Percentiles rank a stretch among this genome's conserved stretches.
Conservation (phyloP, 1,284 basidiomycete genomes). For the Austroboletus olivaceoglutinosus region DNA sequence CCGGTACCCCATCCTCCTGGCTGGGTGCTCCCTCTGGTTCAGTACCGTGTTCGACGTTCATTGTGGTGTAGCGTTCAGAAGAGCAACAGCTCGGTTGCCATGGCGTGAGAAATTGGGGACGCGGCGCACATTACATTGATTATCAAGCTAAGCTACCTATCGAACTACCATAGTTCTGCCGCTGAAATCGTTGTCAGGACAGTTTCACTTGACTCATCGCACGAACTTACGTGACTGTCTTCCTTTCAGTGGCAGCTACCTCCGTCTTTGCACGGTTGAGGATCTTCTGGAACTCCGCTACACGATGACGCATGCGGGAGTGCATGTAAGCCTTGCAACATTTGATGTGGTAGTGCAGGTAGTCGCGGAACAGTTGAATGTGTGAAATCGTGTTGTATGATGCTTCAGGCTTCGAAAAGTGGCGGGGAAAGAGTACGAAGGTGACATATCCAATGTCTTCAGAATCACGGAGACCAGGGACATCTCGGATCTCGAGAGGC, state of each 20-base stretch:
- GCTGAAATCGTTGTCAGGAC: slow-evolving; percentile 31
- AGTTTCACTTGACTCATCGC: slow-evolving; percentile 1
- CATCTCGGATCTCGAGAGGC: slow-evolving; percentile 90
- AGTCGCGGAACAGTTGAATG: slow-evolving; percentile 97
- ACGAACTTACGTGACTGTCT: slow-evolving; percentile 80
- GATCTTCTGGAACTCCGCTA: slow-evolving; percentile 96
- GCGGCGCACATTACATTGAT: not conserved
- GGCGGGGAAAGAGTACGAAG: slow-evolving; percentile 96
- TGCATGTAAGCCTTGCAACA: slow-evolving; percentile 99
- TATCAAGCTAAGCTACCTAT: slow-evolving; percentile 26
- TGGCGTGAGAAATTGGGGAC: slow-evolving; percentile 22
- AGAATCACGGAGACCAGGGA: slow-evolving; percentile 76
- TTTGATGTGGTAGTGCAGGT: slow-evolving; percentile 99
- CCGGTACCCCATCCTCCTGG: slow-evolving; percentile 2
- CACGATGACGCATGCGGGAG: slow-evolving; percentile 93
- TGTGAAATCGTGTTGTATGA: slow-evolving; percentile 89
- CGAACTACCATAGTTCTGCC: slow-evolving; percentile 55
- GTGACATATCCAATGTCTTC: slow-evolving; percentile 98
- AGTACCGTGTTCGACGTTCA: slow-evolving; percentile 17
- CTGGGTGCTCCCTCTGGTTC: slow-evolving; percentile 6
- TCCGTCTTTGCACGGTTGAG: slow-evolving; percentile 98
- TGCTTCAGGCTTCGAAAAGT: slow-evolving; percentile 78
- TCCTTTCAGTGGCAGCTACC: slow-evolving; percentile 78
- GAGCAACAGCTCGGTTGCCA: not conserved
- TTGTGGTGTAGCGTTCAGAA: not conserved